Evolutionary conservation across 2,329 filamentous ascomycete genomes (phyloP), one percentile per base, ranked within the genome.

Genomic region (Raffaelea albimanens): DNA sequence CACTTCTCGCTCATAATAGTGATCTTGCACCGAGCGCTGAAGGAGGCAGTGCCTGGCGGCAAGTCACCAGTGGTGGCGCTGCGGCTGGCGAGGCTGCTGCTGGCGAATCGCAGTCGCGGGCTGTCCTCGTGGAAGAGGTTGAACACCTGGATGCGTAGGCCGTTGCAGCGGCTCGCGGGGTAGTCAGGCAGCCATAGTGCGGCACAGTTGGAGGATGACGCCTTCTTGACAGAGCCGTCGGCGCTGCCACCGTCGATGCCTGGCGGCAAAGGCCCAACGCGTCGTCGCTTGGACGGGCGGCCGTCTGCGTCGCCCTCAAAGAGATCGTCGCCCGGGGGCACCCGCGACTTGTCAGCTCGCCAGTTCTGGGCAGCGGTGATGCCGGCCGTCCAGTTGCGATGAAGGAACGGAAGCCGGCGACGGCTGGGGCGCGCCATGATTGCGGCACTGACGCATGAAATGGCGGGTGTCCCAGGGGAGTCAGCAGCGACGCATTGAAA

Each of bases 131-230:
- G 74, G 44, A 67, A 65, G 50, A 79, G 65, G 55, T 71, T 75
- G 56, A 75, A 63, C 25, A 78, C 63, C 51, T 78, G 71, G 50
- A 80, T 67, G 49, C 72, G 72, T 46, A 80, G 62, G 5, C 67
- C 65, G 33, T 51, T 50, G 40, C 44, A 36, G 19, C 54, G 49
- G 8, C 50, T 45, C 25, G 41, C 49, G 4, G 57, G 54, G 18
- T 51, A 50, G 38, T 54, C 50, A 2, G 56, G 56, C 19, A 60
- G 53, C 44, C 40, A 42, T 34, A 46, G 38, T 1, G 44, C 7
- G 8, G 25, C 19, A 19, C 48, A 46, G 16, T 38, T 16, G 5
- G 8, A 7, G 34, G 34, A n/a, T n/a, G n/a, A 16, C 34, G 13
- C 18, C 14, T 48, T 47, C n/a, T n/a, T n/a, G n/a, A n/a, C n/a